Percentiles rank a stretch among this genome's conserved stretches.
Conservation (phyloP, 163 green algal genomes). For the Chlorella variabilis region DNA sequence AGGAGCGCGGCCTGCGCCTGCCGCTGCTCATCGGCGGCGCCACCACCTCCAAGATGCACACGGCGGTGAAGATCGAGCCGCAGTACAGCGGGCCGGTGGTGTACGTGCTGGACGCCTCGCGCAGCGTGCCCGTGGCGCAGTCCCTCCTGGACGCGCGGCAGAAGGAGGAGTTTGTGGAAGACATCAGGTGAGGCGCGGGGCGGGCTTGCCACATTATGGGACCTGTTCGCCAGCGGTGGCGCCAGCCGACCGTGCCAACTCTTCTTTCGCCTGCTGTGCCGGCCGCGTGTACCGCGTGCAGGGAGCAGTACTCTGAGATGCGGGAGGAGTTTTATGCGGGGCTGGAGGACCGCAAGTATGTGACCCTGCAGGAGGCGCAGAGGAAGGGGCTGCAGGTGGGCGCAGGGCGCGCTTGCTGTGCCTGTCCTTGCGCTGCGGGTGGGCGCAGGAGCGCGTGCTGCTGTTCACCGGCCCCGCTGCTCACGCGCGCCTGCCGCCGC, state of each 20-base stretch:
- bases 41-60: conserved; percentile 99
- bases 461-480: too few species aligned
- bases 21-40: conserved; percentile 97
- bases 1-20: conserved; percentile 87
- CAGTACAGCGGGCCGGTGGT: conserved; percentile 91
- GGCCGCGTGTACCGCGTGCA: conserved; percentile 7
- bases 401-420: too few species aligned
- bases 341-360: conserved; percentile 95
- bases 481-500: too few species aligned
- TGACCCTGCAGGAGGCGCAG: conserved; percentile 78
- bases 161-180: conserved; percentile 66
- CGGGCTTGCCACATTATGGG: background rate
- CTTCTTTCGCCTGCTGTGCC: too few species aligned
- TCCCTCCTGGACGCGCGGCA: conserved; percentile 85
- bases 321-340: conserved; percentile 96
- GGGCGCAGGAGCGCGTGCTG: too few species aligned
- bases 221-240: too few species aligned
- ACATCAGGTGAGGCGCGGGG: conserved; percentile 46
- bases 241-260: too few species aligned
- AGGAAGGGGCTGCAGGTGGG: conserved; percentile 48
- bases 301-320: conserved; percentile 95
- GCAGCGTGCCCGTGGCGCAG: conserved; percentile 92
- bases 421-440: too few species aligned
- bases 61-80: conserved; percentile 96
- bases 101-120: conserved; percentile 95